phyloP scores from a whole-genome alignment of 306 rosid genomes.

The Cicer arietinum region DNA sequence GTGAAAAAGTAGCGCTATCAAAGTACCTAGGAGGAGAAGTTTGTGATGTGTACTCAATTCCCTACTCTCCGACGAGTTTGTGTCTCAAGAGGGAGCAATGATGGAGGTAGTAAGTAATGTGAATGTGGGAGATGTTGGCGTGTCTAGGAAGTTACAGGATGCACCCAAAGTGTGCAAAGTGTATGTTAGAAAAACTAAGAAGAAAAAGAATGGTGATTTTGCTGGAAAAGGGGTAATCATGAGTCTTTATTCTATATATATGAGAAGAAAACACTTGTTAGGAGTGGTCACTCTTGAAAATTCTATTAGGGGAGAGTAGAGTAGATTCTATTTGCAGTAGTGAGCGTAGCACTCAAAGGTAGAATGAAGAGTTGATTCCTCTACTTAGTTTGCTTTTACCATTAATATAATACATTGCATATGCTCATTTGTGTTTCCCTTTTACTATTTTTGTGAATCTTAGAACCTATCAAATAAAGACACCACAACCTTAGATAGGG shows the following conservation, averaged over 20 bases:
- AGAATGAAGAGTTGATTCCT: not conserved
- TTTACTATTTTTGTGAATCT: not conserved
- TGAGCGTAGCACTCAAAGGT: not conserved
- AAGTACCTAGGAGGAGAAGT: not conserved
- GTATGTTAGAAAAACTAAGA: not conserved
- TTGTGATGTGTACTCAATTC: not conserved
- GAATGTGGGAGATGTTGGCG: not conserved
- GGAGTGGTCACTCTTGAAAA: not conserved
- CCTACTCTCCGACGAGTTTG: not conserved
- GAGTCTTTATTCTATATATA: not conserved
- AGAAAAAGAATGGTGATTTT: not conserved
- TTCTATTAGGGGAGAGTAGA: not conserved
- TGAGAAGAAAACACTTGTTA: not conserved
- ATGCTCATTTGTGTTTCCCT: not conserved
- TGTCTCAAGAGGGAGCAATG: not conserved
- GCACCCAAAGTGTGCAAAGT: not conserved
- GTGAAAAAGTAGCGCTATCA: not conserved
- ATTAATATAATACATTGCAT: not conserved
- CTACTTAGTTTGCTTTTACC: not conserved
- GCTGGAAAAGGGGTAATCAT: not conserved
- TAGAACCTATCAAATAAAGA: not conserved
- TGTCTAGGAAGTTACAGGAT: not conserved
- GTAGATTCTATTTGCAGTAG: not conserved
- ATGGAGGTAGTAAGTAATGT: not conserved
- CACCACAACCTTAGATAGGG: too few relatives aligned